phyloP scores from a whole-genome alignment of 768 basidiomycete genomes.

The Termitomyces sp. region DNA sequence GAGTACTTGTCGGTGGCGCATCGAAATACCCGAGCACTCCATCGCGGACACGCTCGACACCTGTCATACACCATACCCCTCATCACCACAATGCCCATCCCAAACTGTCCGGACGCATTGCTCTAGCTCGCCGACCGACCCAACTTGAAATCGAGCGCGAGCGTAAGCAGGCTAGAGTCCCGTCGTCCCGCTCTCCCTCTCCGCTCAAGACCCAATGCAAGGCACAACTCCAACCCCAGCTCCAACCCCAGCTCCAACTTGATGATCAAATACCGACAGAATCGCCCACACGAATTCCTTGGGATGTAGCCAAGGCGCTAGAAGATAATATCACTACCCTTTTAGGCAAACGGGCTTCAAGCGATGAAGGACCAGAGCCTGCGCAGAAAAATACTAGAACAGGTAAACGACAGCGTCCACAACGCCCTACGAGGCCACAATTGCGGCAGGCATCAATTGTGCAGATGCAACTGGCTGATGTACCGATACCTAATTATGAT shows the following conservation, averaged over 20 bases:
- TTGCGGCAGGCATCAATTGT: constrained; percentile 32
- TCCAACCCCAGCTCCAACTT: constrained; percentile 5
- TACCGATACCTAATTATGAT: constrained; percentile 15
- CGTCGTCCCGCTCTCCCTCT: constrained; percentile 54
- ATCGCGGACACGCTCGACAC: constrained; percentile 11
- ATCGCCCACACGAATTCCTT: constrained; percentile 40
- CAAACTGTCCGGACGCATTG: constrained; percentile 2
- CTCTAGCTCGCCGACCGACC: constrained; percentile 12
- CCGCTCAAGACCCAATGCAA: constrained; percentile 41
- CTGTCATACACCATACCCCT: constrained; percentile 8
- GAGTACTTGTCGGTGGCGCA: constrained; percentile 1
- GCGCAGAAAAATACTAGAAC: constrained; percentile 15
- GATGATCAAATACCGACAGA: constrained; percentile 19
- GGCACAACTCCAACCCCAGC: constrained; percentile 1
- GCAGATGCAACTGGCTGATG: constrained; percentile 16
- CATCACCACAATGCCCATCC: constrained; percentile 9
- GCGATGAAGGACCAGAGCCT: constrained; percentile 25
- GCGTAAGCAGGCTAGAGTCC: constrained; percentile 31
- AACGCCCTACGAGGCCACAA: constrained; percentile 27
- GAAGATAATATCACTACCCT: constrained; percentile 65
- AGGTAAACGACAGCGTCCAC: constrained; percentile 34
- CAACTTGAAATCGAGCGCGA: constrained; percentile 20
- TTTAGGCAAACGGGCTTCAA: constrained; percentile 59
- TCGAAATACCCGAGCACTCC: constrained; percentile 6
- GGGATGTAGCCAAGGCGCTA: constrained; percentile 49